Evolutionary conservation across 306 rosid genomes (phyloP), one percentile per base, ranked within the genome.

Genomic region (Medicago ruthenica): DNA sequence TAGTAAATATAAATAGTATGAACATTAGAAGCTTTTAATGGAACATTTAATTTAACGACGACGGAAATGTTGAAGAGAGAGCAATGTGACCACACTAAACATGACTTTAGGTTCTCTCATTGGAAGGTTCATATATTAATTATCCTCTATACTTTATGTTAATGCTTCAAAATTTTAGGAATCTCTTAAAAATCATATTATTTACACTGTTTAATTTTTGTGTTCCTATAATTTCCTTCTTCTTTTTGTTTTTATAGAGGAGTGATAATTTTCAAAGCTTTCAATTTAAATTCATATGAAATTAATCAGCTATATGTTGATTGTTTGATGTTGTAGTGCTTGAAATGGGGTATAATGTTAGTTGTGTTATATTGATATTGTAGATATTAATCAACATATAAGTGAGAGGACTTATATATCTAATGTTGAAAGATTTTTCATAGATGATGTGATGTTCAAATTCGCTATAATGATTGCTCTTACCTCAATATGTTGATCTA

Each of bases 61-160:
- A 76, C 79, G 72, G 79, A 11, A 59, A 6, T 16, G 70, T 34
- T 85, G 75, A 89, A 85, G 85, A 89, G 98, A 80, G 97, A 93
- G 73, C 84, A 88, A 41, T 89, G 84, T 76, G 67, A 76, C 51
- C 83, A 86, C 75, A 91, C 97, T 10, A 91, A 88, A 44, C 93
- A 93, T 77, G 96, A 84, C 60, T 60, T 86, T 40, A 50, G 9
- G 37, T 93, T 93, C 87, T 88, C 91, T 69, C 55, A 51, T 2
- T 93, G 98, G 97, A 77, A 93, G 98, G 98, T 31, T 31, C 57
- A n/a, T n/a, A 20, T 75, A 51, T 80, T 24, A 18, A 51, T 51
- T 47, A 8, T n/a, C 48, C 31, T 40, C 16, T 42, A 12, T 10
- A 4, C 4, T 17, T 48, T 60, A n/a, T 58, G 12, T 14, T 22